Evolutionary conservation across 1,139 yeast species (phyloP).

Genomic region (Wickerhamomyces sp.): DNA sequence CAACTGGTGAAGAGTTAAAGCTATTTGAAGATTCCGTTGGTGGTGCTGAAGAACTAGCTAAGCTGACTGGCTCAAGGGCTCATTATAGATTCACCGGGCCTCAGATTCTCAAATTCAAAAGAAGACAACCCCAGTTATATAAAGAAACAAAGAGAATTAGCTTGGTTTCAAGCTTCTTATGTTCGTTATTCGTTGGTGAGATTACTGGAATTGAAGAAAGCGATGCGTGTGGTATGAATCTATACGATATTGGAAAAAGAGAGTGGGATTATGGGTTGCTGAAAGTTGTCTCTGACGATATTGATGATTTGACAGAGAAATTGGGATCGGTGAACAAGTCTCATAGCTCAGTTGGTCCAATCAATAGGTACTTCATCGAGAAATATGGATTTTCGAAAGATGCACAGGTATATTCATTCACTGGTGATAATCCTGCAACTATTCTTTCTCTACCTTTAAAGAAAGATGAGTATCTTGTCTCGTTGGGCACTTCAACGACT

Average conservation of each 20-base stretch:
- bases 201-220: conserved; percentile 69
- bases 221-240: conserved; percentile 90
- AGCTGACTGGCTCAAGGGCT: conserved; percentile 78
- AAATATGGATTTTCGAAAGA: conserved; percentile 57
- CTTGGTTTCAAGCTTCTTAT: conserved; percentile 74
- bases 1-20: conserved; percentile 66
- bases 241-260: conserved; percentile 60
- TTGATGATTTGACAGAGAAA: conserved; percentile 24
- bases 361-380: conserved; percentile 55
- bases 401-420: conserved; percentile 63
- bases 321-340: conserved; percentile 33
- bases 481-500: conserved; percentile 89
- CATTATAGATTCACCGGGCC: conserved; percentile 90
- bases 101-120: conserved; percentile 74
- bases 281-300: conserved; percentile 27
- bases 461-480: conserved; percentile 72
- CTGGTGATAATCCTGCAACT: conserved; percentile 92
- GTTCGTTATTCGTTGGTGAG: conserved; percentile 64
- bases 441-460: conserved; percentile 75
- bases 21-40: conserved; percentile 60
- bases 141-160: conserved; percentile 57
- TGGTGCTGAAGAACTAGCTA: conserved; percentile 61
- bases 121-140: conserved; percentile 50
- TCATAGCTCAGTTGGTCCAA: conserved; percentile 33
- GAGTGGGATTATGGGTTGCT: conserved; percentile 52